Evolutionary conservation across 495 filamentous ascomycete species (phyloP), one percentile per base, ranked within the genome.

Genomic region (Bryoglossum gracile): DNA sequence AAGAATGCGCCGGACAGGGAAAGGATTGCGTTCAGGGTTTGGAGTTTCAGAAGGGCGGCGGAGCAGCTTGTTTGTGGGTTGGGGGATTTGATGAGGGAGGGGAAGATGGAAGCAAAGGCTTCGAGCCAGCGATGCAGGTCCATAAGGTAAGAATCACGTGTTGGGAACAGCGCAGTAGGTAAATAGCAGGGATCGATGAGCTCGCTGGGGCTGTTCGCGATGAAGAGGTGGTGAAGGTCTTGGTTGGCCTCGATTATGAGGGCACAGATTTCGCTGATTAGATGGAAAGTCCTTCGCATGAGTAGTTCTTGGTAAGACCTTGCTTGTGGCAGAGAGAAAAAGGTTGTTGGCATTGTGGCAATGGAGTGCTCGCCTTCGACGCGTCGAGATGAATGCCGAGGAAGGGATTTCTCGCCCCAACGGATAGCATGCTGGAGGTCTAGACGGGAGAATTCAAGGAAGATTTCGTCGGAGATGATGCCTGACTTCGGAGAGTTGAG

Each of bases 381-480:
- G 14, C 48, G 21, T 18, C 30, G 26, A 3, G 14, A 9, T 26
- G 34, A 32, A 23, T 51, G 48, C 13, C 24, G 32, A 11, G 17
- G n/a, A 11, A 51, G n/a, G 9, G 18, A 8, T 8, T 39, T 40
- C 8, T 28, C 33, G 9, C 48, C 48, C 40, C 48, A 51, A 4
- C 22, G 18, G 10, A 35, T 33, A 17, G 48, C 48, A 24, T 51
- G 41, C 4, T 38, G 14, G 3, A 38, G 30, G 22, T 51, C 48
- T 9, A 38, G 19, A 3, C 40, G 28, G 9, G 5, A 14, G 25
- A 51, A 45, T 30, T 51, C 48, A 14, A 14, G 39, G 18, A 51
- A 36, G 2, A 51, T 21, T 8, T 51, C 48, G 22, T 51, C 48
- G 3, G 44, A 39, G 14, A 51, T 18, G 14, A 51, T 37, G 14